Percentiles rank a stretch among this genome's conserved stretches.
phyloP scores from a whole-genome alignment of 1,284 basidiomycete genomes.

The Coriolopsis trogii region DNA sequence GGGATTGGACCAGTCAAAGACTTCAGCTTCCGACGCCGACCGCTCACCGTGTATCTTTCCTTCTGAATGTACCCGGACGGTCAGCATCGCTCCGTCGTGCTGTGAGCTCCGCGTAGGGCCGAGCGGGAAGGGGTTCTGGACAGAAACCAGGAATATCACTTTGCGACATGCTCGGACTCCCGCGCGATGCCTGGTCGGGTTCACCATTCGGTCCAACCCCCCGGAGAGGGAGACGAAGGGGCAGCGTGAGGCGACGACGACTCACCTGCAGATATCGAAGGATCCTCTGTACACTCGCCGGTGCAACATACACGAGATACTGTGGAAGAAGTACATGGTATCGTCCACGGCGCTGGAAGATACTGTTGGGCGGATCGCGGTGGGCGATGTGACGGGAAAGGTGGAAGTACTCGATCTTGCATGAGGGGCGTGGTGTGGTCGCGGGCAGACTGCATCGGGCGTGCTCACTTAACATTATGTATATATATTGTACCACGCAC shows the following conservation, averaged over 20 bases:
- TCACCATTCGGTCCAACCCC: slow-evolving; percentile 28
- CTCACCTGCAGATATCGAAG: slow-evolving; percentile 28
- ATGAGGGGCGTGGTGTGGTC: slow-evolving; percentile 21
- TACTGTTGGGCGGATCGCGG: slow-evolving; percentile 38
- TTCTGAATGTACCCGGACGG: slow-evolving; percentile 23
- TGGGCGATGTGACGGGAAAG: slow-evolving; percentile 38
- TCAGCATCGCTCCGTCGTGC: slow-evolving; percentile 36
- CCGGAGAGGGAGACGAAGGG: slow-evolving; percentile 6
- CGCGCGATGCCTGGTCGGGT: slow-evolving; percentile 38
- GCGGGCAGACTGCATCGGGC: neutral
- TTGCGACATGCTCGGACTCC: slow-evolving; percentile 31
- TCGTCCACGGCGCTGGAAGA: slow-evolving; percentile 38
- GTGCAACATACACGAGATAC: slow-evolving; percentile 39
- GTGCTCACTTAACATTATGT: neutral
- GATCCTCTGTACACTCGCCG: slow-evolving; percentile 35
- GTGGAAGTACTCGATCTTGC: slow-evolving; percentile 41
- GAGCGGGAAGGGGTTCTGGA: slow-evolving; percentile 41
- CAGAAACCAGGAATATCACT: slow-evolving; percentile 38
- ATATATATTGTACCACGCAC: slow-evolving; percentile 1
- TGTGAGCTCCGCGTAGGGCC: slow-evolving; percentile 32
- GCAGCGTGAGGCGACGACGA: slow-evolving; percentile 16
- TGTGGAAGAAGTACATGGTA: slow-evolving; percentile 36
- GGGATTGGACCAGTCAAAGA: neutral
- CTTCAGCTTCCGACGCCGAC: slow-evolving; percentile 1
- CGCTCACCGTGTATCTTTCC: slow-evolving; percentile 33